phyloP scores from a whole-genome alignment of 352 stramenopile genomes.

The Globisporangium alternatum region DNA sequence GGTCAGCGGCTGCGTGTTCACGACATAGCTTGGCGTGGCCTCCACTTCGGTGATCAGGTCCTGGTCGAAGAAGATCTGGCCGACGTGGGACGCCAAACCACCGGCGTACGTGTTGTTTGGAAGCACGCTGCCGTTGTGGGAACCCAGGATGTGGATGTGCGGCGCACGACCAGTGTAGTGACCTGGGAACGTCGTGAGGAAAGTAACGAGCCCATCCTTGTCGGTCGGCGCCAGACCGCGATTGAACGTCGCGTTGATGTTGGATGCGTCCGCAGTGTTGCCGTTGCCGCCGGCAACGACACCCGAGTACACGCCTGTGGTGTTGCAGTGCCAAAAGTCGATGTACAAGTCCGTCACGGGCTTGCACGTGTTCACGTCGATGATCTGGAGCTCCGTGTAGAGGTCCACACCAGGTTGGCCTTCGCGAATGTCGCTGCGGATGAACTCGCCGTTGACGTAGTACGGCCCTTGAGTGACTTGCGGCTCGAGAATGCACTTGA shows the following conservation, averaged over 20 bases:
- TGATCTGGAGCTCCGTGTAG: constrained; percentile 17
- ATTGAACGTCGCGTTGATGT: constrained; percentile 14
- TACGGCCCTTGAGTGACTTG: constrained; percentile 14
- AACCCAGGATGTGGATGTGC: constrained; percentile 18
- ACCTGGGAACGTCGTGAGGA: constrained; percentile 17
- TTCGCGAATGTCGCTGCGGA: constrained; percentile 18
- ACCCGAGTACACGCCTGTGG: constrained; percentile 16
- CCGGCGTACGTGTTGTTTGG: constrained; percentile 19
- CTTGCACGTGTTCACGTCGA: constrained; percentile 18
- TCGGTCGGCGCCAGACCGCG: constrained; percentile 10
- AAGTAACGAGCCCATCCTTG: constrained; percentile 8
- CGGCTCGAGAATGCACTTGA: constrained; percentile 17
- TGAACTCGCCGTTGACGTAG: constrained; percentile 15
- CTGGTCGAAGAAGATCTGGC: constrained; percentile 20
- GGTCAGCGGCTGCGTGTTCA: constrained; percentile 16
- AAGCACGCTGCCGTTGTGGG: constrained; percentile 9
- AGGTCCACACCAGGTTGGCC: constrained; percentile 5
- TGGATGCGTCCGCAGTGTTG: constrained; percentile 4
- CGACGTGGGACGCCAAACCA: constrained; percentile 10
- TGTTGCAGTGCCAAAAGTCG: constrained; percentile 22
- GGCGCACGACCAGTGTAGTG: constrained; percentile 15
- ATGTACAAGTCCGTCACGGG: constrained; percentile 15
- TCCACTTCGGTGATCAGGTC: not conserved
- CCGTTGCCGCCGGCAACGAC: constrained; percentile 12
- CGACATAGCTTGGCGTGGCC: not conserved